Evolutionary conservation across 2,329 filamentous ascomycete species (phyloP).

Genomic region (Cordyceps farinosa): DNA sequence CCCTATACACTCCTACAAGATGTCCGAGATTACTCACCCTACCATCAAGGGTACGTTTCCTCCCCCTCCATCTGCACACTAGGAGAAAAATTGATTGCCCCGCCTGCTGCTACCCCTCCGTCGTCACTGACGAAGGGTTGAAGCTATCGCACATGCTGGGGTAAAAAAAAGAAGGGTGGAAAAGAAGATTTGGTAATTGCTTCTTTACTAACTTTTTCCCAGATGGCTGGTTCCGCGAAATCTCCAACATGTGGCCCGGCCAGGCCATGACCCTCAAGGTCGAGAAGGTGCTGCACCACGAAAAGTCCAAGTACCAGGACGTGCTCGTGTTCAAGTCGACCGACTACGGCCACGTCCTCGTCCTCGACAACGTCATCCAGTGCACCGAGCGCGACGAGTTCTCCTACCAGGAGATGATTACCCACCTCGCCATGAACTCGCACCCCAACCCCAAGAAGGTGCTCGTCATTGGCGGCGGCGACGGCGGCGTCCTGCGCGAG

Average conservation of each 20-base stretch:
- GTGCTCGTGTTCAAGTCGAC: constrained; percentile 98
- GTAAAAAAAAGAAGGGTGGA: not conserved
- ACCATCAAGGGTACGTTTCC: constrained; percentile 54
- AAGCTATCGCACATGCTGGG: not conserved
- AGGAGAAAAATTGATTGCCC: constrained; percentile 7
- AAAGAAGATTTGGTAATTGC: constrained; percentile 15
- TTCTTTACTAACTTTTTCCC: constrained; percentile 10
- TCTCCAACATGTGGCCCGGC: constrained; percentile 97
- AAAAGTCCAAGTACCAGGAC: constrained; percentile 99
- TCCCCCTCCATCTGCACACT: no score
- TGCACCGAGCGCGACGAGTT: constrained; percentile 98
- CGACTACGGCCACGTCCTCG: constrained; percentile 92
- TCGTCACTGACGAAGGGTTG: constrained; percentile 19
- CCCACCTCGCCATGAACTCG: constrained; percentile 95
- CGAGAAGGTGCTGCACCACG: constrained; percentile 96
- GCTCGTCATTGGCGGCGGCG: constrained; percentile 94
- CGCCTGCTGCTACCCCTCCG: constrained; percentile 25
- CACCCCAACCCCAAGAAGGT: constrained; percentile 99
- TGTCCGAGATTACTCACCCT: constrained; percentile 54
- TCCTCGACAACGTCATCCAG: constrained; percentile 98
- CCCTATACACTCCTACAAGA: constrained; percentile 29
- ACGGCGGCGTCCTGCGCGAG: constrained; percentile 95
- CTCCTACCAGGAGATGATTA: constrained; percentile 99
- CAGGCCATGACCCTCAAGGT: constrained; percentile 99
- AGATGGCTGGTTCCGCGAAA: constrained; percentile 99